phyloP scores from a whole-genome alignment of 1,284 basidiomycete species.

The Abortiporus biennis region DNA sequence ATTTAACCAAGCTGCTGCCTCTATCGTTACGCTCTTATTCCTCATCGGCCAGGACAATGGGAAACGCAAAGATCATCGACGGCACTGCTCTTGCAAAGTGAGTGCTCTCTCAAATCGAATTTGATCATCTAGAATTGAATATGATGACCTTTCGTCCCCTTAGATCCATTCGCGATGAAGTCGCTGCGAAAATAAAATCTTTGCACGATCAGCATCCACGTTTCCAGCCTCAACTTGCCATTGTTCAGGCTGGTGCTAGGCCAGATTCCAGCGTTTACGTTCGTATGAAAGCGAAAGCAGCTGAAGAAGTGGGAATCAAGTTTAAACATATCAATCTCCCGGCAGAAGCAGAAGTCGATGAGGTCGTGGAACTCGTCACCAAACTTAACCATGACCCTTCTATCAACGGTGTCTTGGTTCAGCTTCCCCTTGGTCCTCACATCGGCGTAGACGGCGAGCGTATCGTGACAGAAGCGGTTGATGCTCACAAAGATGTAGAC shows the following conservation, averaged over 20 bases:
- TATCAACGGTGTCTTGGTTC: slow-evolving; percentile 91
- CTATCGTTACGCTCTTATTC: slow-evolving; percentile 25
- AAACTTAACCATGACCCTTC: slow-evolving; percentile 81
- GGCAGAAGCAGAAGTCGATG: slow-evolving; percentile 67
- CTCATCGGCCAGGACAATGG: slow-evolving; percentile 39
- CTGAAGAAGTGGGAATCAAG: slow-evolving; percentile 90
- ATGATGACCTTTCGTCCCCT: slow-evolving; percentile 2
- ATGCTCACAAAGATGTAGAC: slow-evolving; percentile 95
- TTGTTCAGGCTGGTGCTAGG: slow-evolving; percentile 91
- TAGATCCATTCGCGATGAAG: slow-evolving; percentile 76
- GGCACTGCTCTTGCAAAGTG: slow-evolving; percentile 88
- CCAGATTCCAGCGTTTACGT: slow-evolving; percentile 93
- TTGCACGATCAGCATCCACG: slow-evolving; percentile 65
- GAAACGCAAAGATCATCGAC: slow-evolving; percentile 68
- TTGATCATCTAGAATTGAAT: slow-evolving; percentile 8
- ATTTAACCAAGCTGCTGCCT: slow-evolving; percentile 27
- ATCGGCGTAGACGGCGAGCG: slow-evolving; percentile 85
- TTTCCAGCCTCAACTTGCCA: slow-evolving; percentile 87
- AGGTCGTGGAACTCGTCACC: slow-evolving; percentile 75
- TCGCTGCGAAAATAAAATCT: slow-evolving; percentile 59
- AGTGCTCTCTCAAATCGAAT: slow-evolving; percentile 15
- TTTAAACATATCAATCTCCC: slow-evolving; percentile 80
- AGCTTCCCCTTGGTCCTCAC: slow-evolving; percentile 91
- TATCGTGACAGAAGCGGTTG: slow-evolving; percentile 90
- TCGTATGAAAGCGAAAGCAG: slow-evolving; percentile 96